Percentiles rank a stretch among this genome's conserved stretches.
These are phyloP conservation scores for Fusarium vanettenii DNA, from an alignment of 2,329 filamentous ascomycete genomes.

Conservation along the genomic window DNA sequence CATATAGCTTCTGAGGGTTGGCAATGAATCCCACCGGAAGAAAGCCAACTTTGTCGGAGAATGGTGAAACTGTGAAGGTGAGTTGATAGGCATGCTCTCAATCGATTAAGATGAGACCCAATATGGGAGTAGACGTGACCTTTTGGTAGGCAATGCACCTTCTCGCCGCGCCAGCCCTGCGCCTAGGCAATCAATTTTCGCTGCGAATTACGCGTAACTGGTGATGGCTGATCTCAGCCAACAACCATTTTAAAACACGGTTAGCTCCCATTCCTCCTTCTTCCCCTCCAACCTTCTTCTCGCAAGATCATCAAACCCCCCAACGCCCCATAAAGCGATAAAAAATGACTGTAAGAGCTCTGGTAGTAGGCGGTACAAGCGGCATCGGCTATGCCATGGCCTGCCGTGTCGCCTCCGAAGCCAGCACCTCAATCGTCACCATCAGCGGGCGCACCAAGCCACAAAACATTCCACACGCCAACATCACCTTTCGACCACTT, in stretches of 20 bases:
- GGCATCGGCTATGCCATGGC: slow-evolving; percentile 53
- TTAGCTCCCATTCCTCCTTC: background rate
- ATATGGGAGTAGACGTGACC: background rate
- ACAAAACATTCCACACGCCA: slow-evolving; percentile 43
- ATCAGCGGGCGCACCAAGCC: slow-evolving; percentile 50
- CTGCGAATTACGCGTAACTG: background rate
- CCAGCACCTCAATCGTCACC: slow-evolving; percentile 43
- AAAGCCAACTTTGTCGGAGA: too few relatives aligned
- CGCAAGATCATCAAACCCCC: background rate
- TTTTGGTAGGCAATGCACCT: background rate
- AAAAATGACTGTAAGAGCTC: slow-evolving; percentile 40
- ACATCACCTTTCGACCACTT: slow-evolving; percentile 47
- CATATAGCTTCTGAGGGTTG: too few relatives aligned
- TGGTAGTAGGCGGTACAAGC: slow-evolving; percentile 51
- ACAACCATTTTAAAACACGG: background rate
- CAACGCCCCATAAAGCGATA: background rate
- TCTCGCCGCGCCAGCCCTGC: background rate
- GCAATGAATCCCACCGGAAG: too few relatives aligned
- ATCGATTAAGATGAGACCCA: background rate
- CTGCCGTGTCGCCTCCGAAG: slow-evolving; percentile 46
- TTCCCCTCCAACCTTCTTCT: background rate
- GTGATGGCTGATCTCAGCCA: background rate
- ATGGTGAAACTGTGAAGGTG: too few relatives aligned
- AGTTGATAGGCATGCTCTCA: background rate
- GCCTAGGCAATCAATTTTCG: background rate